These are phyloP conservation scores for Abrus pulchellus DNA, from an alignment of 306 rosid species.

Conservation along the genomic window DNA sequence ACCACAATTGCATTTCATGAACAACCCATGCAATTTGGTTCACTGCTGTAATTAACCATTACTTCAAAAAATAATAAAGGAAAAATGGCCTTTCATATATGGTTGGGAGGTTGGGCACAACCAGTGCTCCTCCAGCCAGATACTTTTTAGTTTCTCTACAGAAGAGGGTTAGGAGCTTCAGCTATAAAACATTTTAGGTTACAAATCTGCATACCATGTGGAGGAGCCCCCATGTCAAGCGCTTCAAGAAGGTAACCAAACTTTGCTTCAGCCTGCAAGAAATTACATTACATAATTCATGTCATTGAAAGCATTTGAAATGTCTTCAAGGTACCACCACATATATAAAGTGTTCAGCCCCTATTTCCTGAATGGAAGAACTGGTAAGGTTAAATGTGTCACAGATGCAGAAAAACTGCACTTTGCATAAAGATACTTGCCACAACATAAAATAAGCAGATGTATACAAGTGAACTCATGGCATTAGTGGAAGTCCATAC, in stretches of 20 bases:
- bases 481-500: constrained; percentile 4
- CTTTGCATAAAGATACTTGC: not conserved
- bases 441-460: not conserved
- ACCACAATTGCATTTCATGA: not conserved
- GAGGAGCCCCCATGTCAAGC: constrained; percentile 99
- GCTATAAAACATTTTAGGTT: constrained; percentile 11
- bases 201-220: constrained; percentile 77
- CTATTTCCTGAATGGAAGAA: constrained; percentile 3
- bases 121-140: constrained; percentile 14
- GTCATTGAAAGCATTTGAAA: constrained; percentile 20
- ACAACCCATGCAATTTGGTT: constrained; percentile 15
- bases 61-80: not conserved
- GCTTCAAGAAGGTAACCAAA: constrained; percentile 97
- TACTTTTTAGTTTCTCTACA: not conserved
- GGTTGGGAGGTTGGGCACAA: not conserved
- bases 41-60: not conserved
- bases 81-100: not conserved
- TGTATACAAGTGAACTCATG: constrained; percentile 12
- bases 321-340: not conserved
- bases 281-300: constrained; percentile 33
- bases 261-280: constrained; percentile 89
- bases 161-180: not conserved
- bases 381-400: not conserved
- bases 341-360: constrained; percentile 1
- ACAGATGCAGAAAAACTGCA: constrained; percentile 14